phyloP scores from a whole-genome alignment of 805 yeast species.

The Wickerhamomyces bovis region DNA sequence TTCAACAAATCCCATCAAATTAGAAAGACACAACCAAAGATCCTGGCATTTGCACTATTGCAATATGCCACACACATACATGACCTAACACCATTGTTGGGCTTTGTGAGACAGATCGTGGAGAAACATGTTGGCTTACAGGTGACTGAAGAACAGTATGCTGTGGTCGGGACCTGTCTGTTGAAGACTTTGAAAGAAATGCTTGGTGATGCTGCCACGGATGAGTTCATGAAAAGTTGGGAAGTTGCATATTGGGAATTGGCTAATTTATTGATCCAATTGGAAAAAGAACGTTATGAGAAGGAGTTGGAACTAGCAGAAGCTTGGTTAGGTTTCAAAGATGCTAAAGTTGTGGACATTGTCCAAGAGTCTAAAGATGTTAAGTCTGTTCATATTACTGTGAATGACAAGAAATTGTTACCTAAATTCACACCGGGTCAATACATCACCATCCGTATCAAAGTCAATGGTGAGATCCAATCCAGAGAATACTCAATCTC shows the following conservation, averaged over 20 bases:
- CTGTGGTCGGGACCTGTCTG: constrained; percentile 55
- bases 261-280: constrained; percentile 53
- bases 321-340: constrained; percentile 59
- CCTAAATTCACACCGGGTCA: constrained; percentile 33
- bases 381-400: constrained; percentile 44
- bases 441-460: constrained; percentile 32
- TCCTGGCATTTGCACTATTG: constrained; percentile 55
- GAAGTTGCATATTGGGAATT: constrained; percentile 55
- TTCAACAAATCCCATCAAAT: constrained; percentile 57
- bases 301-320: constrained; percentile 23
- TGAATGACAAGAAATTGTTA: constrained; percentile 33
- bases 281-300: constrained; percentile 44
- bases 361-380: constrained; percentile 42
- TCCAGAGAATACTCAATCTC: constrained; percentile 59
- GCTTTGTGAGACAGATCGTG: constrained; percentile 53
- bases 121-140: constrained; percentile 63
- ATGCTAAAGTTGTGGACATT: constrained; percentile 39
- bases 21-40: constrained; percentile 51
- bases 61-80: constrained; percentile 61
- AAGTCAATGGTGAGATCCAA: constrained; percentile 35
- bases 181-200: constrained; percentile 47
- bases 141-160: constrained; percentile 58
- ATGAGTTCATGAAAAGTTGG: constrained; percentile 58
- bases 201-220: constrained; percentile 56
- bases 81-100: constrained; percentile 45